Percentiles rank a stretch among this genome's conserved stretches.
Evolutionary conservation across 1,284 basidiomycete species (phyloP).

Genomic region (Rhodofomes roseus): DNA sequence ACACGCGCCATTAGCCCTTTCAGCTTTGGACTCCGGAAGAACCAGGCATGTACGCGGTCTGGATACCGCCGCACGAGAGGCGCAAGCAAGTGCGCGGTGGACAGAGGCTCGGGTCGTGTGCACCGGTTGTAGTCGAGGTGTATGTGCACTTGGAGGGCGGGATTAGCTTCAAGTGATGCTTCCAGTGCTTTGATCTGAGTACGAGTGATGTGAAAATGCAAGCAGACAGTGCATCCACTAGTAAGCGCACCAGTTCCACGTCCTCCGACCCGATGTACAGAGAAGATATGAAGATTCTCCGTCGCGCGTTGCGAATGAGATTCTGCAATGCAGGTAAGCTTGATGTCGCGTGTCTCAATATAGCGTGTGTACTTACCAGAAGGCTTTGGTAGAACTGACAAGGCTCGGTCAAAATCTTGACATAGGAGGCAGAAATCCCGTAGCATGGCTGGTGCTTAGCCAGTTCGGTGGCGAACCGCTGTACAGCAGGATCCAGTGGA

Average conservation of each 20-base stretch:
- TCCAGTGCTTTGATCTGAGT: conserved; percentile 70
- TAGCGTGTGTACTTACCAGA: conserved; percentile 28
- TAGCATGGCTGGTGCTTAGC: conserved; percentile 37
- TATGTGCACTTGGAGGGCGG: conserved; percentile 66
- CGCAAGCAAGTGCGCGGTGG: conserved; percentile 72
- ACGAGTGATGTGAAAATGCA: background rate
- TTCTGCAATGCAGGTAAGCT: conserved; percentile 38
- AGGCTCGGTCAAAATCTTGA: conserved; percentile 37
- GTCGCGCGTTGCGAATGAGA: conserved; percentile 70
- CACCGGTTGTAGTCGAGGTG: conserved; percentile 90
- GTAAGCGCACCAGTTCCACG: conserved; percentile 28
- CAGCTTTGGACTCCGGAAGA: conserved; percentile 87
- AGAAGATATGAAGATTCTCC: conserved; percentile 83
- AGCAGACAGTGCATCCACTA: background rate
- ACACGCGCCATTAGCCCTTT: conserved; percentile 70
- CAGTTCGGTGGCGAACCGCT: conserved; percentile 24
- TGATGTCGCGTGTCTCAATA: background rate
- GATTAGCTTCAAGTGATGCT: conserved; percentile 55
- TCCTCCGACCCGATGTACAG: conserved; percentile 37
- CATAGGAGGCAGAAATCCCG: conserved; percentile 26
- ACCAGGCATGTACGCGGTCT: conserved; percentile 70
- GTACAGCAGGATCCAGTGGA: conserved; percentile 23
- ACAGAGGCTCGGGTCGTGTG: conserved; percentile 77
- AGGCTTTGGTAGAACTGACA: conserved; percentile 35
- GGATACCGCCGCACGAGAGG: conserved; percentile 74